A percentile compares a stretch with the other conserved stretches of the same genome.
phyloP scores from a whole-genome alignment of 2,329 filamentous ascomycete genomes.

The Rutstroemia sp. region DNA sequence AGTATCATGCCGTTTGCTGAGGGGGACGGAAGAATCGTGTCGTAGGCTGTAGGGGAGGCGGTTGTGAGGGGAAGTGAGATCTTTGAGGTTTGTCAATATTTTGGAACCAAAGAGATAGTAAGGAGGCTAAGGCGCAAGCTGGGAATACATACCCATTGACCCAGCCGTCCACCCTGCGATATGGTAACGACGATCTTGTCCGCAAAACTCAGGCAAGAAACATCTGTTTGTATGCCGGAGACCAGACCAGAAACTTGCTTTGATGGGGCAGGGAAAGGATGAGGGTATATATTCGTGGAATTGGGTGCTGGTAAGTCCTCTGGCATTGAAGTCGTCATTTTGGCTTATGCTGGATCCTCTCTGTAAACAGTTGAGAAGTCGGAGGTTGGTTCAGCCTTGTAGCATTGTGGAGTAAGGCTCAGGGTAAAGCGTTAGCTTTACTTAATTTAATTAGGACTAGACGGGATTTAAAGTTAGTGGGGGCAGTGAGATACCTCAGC shows the following conservation, averaged over 20 bases:
- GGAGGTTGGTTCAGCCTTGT: too few relatives aligned
- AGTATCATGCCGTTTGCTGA: constrained; percentile 49
- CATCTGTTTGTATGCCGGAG: constrained; percentile 62
- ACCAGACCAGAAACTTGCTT: constrained; percentile 50
- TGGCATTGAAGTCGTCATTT: neutral
- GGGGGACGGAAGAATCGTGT: constrained; percentile 39
- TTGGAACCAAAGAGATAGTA: neutral
- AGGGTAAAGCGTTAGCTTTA: too few relatives aligned
- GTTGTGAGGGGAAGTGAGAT: constrained; percentile 73
- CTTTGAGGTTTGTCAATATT: constrained; percentile 33
- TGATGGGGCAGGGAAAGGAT: constrained; percentile 23
- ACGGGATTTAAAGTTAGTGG: too few relatives aligned
- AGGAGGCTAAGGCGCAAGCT: neutral
- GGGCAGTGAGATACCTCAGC: too few relatives aligned
- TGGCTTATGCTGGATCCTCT: neutral
- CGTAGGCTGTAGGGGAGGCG: constrained; percentile 50
- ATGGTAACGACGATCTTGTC: constrained; percentile 91
- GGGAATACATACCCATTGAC: constrained; percentile 70
- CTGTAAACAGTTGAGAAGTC: too few relatives aligned
- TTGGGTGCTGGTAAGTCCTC: neutral
- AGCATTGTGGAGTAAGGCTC: too few relatives aligned
- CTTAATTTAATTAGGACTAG: too few relatives aligned
- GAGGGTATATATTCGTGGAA: constrained; percentile 11
- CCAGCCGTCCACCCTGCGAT: constrained; percentile 74
- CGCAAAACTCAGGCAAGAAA: constrained; percentile 65